These are phyloP conservation scores for Nevesoporus exiguus DNA, from an alignment of 768 basidiomycete species.

Conservation along the genomic window DNA sequence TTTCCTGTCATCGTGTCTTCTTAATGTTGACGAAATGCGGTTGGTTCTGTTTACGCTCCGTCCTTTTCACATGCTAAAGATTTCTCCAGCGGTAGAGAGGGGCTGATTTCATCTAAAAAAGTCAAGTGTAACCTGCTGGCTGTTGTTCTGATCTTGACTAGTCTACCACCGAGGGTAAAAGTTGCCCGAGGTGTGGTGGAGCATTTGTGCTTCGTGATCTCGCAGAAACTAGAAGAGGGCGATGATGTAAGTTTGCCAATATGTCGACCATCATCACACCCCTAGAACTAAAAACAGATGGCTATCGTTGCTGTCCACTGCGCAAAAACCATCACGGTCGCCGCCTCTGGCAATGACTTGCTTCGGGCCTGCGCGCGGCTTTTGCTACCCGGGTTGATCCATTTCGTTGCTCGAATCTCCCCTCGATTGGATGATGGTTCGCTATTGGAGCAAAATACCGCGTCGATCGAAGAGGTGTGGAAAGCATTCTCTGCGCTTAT, in stretches of 20 bases:
- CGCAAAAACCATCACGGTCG: constrained; percentile 74
- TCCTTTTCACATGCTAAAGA: constrained; percentile 2
- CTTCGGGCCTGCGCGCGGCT: constrained; percentile 70
- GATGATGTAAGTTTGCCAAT: constrained; percentile 52
- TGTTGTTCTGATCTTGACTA: constrained; percentile 79
- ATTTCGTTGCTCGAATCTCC: constrained; percentile 69
- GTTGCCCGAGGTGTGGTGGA: constrained; percentile 76
- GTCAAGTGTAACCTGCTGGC: constrained; percentile 89
- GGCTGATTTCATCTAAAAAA: constrained; percentile 73
- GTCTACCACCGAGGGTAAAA: constrained; percentile 61
- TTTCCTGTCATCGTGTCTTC: constrained; percentile 77
- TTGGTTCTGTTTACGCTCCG: constrained; percentile 34
- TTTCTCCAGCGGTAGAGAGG: constrained; percentile 67
- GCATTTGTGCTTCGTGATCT: constrained; percentile 79
- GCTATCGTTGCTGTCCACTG: constrained; percentile 89
- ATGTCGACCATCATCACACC: neutral
- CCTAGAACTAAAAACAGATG: constrained; percentile 41
- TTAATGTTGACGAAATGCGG: constrained; percentile 92
- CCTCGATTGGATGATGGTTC: constrained; percentile 56
- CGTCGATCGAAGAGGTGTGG: constrained; percentile 75
- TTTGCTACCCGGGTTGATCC: constrained; percentile 79
- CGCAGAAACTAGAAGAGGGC: constrained; percentile 69
- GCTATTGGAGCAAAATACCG: constrained; percentile 51
- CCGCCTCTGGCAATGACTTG: constrained; percentile 64
- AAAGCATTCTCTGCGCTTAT: constrained; percentile 74